Evolutionary conservation across 768 basidiomycete species (phyloP).

Genomic region (Calvatia gigantea): DNA sequence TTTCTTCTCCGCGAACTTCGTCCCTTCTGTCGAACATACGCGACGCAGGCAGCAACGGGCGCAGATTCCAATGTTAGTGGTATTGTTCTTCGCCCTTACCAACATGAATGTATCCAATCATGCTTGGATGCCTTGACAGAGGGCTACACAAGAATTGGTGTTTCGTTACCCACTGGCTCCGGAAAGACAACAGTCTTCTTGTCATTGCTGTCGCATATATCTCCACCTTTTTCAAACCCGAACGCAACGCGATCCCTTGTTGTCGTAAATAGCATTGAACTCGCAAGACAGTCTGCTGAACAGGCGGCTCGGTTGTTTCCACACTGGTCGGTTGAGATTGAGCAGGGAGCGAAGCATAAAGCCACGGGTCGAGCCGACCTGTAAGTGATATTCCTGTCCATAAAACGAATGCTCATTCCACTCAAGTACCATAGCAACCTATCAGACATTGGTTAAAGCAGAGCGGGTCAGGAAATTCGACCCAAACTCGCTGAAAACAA

Average conservation of each 20-base stretch:
- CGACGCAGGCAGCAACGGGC: not conserved
- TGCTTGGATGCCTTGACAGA: conserved; percentile 67
- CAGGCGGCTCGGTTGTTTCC: conserved; percentile 69
- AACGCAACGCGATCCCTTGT: conserved; percentile 63
- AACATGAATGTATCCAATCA: conserved; percentile 73
- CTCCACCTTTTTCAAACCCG: conserved; percentile 37
- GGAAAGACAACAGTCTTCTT: conserved; percentile 94
- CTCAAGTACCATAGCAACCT: conserved; percentile 79
- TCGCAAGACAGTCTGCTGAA: conserved; percentile 80
- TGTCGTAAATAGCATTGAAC: conserved; percentile 86
- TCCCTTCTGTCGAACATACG: not conserved
- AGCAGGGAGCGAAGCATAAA: conserved; percentile 74
- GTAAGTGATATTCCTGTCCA: conserved; percentile 38
- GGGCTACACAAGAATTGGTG: conserved; percentile 75
- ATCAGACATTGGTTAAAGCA: conserved; percentile 73
- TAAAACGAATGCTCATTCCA: not conserved
- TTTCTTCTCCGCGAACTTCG: not conserved
- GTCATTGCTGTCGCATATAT: conserved; percentile 66
- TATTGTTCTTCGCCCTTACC: conserved; percentile 77
- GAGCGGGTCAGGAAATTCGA: conserved; percentile 74
- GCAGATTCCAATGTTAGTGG: conserved; percentile 13
- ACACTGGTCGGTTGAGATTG: conserved; percentile 82
- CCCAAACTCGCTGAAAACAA: conserved; percentile 59
- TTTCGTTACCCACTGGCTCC: conserved; percentile 82
- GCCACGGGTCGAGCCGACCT: conserved; percentile 84